These are phyloP conservation scores for Tricholoma flavovirens DNA, from an alignment of 768 basidiomycete genomes.

Conservation along the genomic window DNA sequence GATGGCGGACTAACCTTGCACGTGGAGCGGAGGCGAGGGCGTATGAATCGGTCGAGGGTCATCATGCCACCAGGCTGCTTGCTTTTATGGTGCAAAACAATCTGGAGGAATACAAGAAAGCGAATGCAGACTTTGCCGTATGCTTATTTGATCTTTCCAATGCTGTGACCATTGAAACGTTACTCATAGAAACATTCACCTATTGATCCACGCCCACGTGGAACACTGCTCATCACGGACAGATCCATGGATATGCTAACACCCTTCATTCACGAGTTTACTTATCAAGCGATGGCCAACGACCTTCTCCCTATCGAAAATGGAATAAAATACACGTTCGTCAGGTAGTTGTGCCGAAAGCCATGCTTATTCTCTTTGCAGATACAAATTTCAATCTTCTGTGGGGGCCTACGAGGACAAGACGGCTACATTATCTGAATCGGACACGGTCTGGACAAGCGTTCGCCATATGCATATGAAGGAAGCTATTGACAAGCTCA, in stretches of 20 bases:
- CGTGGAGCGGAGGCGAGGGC: constrained; percentile 64
- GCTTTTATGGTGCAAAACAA: constrained; percentile 81
- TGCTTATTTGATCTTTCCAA: constrained; percentile 22
- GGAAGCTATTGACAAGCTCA: constrained; percentile 95
- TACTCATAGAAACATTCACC: constrained; percentile 37
- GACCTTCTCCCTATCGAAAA: constrained; percentile 87
- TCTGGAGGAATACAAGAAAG: constrained; percentile 82
- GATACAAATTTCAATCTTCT: constrained; percentile 92
- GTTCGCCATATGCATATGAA: constrained; percentile 98
- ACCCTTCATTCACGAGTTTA: constrained; percentile 94
- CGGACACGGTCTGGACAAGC: constrained; percentile 86
- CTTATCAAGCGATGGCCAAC: constrained; percentile 98
- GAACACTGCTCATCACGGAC: constrained; percentile 87
- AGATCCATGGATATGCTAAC: constrained; percentile 92
- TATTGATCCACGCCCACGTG: constrained; percentile 54
- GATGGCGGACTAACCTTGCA: constrained; percentile 81
- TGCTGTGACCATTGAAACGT: background rate
- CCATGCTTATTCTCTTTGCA: constrained; percentile 22
- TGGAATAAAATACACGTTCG: constrained; percentile 82
- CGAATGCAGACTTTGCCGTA: constrained; percentile 85
- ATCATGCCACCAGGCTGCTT: constrained; percentile 75
- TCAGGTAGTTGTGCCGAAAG: constrained; percentile 12
- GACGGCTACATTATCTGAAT: constrained; percentile 77
- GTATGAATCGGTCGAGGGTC: constrained; percentile 64
- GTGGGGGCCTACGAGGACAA: constrained; percentile 85